Conservation (phyloP, 2,329 filamentous ascomycete genomes). For the Fusarium stilboides region DNA sequence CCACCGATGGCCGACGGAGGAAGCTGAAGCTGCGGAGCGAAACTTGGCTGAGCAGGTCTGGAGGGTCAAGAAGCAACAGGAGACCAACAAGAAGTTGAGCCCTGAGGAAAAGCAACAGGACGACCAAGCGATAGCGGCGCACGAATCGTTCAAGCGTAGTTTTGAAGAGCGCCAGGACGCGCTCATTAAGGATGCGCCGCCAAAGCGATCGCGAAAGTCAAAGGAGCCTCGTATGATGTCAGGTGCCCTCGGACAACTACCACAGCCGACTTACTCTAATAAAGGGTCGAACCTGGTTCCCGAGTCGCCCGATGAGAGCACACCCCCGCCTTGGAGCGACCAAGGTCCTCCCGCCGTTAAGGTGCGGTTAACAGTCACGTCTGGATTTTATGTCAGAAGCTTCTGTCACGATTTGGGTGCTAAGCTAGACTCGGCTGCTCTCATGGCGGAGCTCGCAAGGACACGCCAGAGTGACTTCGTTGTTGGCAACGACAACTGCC, state of each 20-base stretch:
- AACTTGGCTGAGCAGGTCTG: slow-evolving; percentile 81
- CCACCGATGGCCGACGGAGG: slow-evolving; percentile 83
- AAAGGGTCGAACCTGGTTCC: slow-evolving; percentile 70
- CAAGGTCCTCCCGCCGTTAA: slow-evolving; percentile 82
- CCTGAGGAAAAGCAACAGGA: slow-evolving; percentile 71
- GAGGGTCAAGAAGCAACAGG: slow-evolving; percentile 72
- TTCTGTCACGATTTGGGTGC: slow-evolving; percentile 92
- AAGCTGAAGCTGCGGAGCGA: slow-evolving; percentile 83
- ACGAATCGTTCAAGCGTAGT: slow-evolving; percentile 71
- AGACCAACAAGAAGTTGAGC: slow-evolving; percentile 64
- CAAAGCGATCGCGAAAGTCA: slow-evolving; percentile 52
- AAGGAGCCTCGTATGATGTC: slow-evolving; percentile 68
- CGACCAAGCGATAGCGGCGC: slow-evolving; percentile 67
- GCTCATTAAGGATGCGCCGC: slow-evolving; percentile 67
- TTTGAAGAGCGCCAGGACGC: slow-evolving; percentile 72
- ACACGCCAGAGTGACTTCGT: slow-evolving; percentile 86
- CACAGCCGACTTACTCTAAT: slow-evolving; percentile 58
- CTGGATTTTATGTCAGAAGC: slow-evolving; percentile 96
- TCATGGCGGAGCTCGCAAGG: slow-evolving; percentile 89
- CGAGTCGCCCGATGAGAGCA: slow-evolving; percentile 61
- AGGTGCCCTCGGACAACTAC: slow-evolving; percentile 68
- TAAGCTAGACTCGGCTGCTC: slow-evolving; percentile 83
- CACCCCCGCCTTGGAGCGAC: slow-evolving; percentile 71
- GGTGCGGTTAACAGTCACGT: slow-evolving; percentile 92
- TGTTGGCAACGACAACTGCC: slow-evolving; percentile 76